These are phyloP conservation scores for Parasitella parasitica DNA, from an alignment of 371 early-diverging fungal genomes.

Conservation along the genomic window DNA sequence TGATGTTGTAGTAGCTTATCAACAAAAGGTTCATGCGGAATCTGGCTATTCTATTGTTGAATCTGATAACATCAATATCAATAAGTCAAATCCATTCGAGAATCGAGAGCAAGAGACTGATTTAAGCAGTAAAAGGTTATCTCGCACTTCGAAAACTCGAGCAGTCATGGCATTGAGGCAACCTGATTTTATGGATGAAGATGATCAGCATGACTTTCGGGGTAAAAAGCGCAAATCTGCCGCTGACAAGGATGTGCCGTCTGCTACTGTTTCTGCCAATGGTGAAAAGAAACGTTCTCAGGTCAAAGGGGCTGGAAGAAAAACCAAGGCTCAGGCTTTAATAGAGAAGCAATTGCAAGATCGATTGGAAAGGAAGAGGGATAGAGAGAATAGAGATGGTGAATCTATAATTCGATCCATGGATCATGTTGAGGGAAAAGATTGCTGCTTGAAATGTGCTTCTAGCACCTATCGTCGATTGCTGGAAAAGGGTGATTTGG, in stretches of 20 bases:
- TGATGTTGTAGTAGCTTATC: constrained; percentile 4
- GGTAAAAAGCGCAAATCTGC: constrained; percentile 1
- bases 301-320: constrained; percentile 4
- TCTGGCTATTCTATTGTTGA: constrained; percentile 15
- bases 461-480: constrained; percentile 20
- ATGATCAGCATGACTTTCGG: constrained; percentile 5
- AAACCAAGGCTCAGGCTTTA: constrained; percentile 14
- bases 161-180: constrained; percentile 30
- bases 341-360: constrained; percentile 9
- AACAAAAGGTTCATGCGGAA: constrained; percentile 10
- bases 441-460: constrained; percentile 41
- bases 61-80: background rate
- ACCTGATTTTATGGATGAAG: background rate
- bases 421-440: constrained; percentile 4
- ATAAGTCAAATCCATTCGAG: background rate
- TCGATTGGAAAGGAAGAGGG: constrained; percentile 12
- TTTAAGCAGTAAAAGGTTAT: background rate
- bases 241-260: background rate
- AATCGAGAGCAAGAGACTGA: background rate
- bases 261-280: background rate
- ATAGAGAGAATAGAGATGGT: constrained; percentile 9
- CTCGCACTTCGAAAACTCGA: constrained; percentile 32
- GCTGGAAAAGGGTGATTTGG: constrained; percentile 20
- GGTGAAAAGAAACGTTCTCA: background rate
- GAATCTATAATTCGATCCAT: constrained; percentile 5